Conservation (phyloP, 371 early-diverging fungal genomes). For the Actinomucor elegans region DNA sequence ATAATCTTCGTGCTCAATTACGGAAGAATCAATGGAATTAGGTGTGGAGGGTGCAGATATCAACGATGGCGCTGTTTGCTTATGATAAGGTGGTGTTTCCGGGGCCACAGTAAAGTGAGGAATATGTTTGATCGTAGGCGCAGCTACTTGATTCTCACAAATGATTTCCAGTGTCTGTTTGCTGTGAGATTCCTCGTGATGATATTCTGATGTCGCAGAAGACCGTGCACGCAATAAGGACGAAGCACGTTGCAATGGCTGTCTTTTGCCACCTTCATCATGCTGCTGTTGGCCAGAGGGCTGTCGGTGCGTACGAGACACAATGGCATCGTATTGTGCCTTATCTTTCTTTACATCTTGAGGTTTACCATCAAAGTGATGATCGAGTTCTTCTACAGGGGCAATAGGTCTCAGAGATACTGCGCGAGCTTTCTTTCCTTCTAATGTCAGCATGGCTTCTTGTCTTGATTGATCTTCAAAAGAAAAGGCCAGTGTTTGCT, state of each 20-base stretch:
- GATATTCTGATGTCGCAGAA: not conserved
- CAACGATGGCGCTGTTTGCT: conserved; percentile 26
- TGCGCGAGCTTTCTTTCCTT: conserved; percentile 13
- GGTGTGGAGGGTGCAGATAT: conserved; percentile 44
- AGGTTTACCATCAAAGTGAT: conserved; percentile 3
- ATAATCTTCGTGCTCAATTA: conserved; percentile 15
- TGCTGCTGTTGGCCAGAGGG: conserved; percentile 23
- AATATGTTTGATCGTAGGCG: not conserved
- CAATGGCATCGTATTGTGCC: conserved; percentile 36
- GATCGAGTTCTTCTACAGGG: conserved; percentile 12
- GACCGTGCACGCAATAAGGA: conserved; percentile 26
- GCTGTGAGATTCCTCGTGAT: not conserved
- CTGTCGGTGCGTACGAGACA: conserved; percentile 28
- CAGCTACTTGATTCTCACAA: conserved; percentile 12
- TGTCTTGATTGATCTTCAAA: conserved; percentile 23
- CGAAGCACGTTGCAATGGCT: conserved; percentile 3
- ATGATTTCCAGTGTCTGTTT: conserved; percentile 9
- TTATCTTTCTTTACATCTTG: conserved; percentile 28
- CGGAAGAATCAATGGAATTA: conserved; percentile 32
- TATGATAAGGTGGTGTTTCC: conserved; percentile 24
- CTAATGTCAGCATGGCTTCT: conserved; percentile 31
- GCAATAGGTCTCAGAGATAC: conserved; percentile 14
- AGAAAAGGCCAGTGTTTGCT: conserved; percentile 7
- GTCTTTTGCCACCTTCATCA: not conserved
- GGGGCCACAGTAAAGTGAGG: conserved; percentile 1